Evolutionary conservation across 805 yeast species (phyloP), one percentile per base, ranked within the genome.

Genomic region (Starmera quercuum): DNA sequence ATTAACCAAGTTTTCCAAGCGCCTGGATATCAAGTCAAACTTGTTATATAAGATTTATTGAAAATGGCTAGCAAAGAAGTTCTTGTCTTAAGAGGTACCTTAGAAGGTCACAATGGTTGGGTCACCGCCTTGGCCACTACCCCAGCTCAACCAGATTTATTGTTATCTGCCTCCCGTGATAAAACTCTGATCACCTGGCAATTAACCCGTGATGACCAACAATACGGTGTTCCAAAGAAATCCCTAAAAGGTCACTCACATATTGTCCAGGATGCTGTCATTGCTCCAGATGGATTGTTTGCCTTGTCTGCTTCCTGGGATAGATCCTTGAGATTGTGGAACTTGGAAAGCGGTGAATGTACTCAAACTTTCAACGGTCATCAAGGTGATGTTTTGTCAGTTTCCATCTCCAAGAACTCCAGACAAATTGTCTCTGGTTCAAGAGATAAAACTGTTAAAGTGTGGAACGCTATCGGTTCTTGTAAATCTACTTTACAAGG

Each of bases 251-350:
- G 98, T 64, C 98, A 92, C 86, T 83, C 95, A 56, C 98, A 92
- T 87, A 90, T 92, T 61, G 95, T 92, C 54, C 88, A 87, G 73
- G 98, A 92, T 65, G 90, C 87, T 66, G 84, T 92, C 64, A 83
- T 92, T 72, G 85, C 97, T 49, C 87, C 94, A 63, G 98, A 92
- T 65, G 97, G 97, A 68, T 78, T 81, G 61, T 90, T 78, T 76
- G 97, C 97, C 61, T 74, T 92, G 66, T 92, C 98, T 48, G 96
- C 95, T 61, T 92, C 98, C 58, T 92, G 99, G 99, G 98, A 92
- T 71, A 86, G 83, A 77, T 88, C 98, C 63, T 76, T 94, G 66
- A 90, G 97, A 78, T 81, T 92, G 63, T 92, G 99, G 99, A 87
- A 86, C 68, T 76, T 92, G 59, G 80, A 79, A 65, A 75, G 88